phyloP scores from a whole-genome alignment of 345 rosid genomes.

The Aquilaria sinensis region DNA sequence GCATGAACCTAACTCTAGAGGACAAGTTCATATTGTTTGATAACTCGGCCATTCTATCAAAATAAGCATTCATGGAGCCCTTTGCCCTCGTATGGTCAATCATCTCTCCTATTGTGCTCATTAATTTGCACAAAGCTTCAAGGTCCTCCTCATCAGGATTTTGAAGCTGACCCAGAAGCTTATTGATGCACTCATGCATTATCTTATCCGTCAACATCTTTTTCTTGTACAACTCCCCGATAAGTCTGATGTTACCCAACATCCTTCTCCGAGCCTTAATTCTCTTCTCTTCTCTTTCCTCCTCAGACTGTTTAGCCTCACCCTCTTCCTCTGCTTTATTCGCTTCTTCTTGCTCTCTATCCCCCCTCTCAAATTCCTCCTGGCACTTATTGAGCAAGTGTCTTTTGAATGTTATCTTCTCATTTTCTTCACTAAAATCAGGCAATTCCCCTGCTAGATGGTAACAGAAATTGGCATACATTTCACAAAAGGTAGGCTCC shows the following conservation, averaged over 20 bases:
- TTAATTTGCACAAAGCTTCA: conserved; percentile 85
- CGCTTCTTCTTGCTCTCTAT: conserved; percentile 91
- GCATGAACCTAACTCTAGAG: conserved; percentile 88
- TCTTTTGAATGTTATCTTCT: conserved; percentile 80
- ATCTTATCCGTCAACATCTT: conserved; percentile 89
- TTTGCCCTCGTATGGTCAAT: conserved; percentile 73
- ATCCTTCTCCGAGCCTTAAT: conserved; percentile 78
- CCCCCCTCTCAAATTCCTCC: conserved; percentile 96
- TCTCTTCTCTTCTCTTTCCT: conserved; percentile 86
- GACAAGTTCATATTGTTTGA: conserved; percentile 71
- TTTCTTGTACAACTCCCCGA: conserved; percentile 95
- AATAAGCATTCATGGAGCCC: conserved; percentile 67
- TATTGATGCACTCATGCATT: conserved; percentile 84
- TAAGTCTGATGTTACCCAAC: conserved; percentile 95
- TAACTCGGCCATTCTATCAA: conserved; percentile 58
- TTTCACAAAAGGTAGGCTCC: conserved; percentile 99
- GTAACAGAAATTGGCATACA: conserved; percentile 82
- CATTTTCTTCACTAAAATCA: conserved; percentile 60
- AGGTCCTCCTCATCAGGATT: conserved; percentile 91
- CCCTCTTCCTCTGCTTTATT: conserved; percentile 82
- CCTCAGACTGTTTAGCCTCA: conserved; percentile 59
- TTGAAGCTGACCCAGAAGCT: conserved; percentile 64
- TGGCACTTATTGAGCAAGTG: conserved; percentile 90
- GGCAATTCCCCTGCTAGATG: conserved; percentile 71
- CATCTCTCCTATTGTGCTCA: conserved; percentile 94